Conservation (phyloP, 31 red algal species). For the Endocladia muricata region DNA sequence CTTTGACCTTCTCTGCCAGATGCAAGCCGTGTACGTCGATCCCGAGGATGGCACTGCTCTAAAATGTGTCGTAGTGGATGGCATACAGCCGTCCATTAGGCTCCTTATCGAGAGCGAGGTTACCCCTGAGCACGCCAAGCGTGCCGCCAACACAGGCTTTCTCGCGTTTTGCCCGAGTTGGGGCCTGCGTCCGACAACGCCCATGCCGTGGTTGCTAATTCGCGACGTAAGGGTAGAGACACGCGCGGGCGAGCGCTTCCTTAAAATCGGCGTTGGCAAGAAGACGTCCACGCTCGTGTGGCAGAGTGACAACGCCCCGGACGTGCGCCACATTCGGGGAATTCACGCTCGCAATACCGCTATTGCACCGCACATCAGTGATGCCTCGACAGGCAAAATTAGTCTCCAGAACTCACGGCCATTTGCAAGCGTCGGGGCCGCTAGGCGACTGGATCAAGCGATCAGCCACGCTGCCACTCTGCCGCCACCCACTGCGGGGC, state of each 20-base stretch:
- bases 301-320: neutral
- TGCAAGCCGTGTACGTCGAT: neutral
- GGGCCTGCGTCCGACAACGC: neutral
- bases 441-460: too few species aligned
- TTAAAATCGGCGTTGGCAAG: neutral
- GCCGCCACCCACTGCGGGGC: too few species aligned
- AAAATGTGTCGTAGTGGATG: neutral
- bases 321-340: too few species aligned
- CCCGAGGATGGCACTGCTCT: neutral
- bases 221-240: neutral
- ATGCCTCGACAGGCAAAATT: too few species aligned
- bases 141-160: neutral
- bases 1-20: neutral
- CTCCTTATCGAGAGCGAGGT: neutral
- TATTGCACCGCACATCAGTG: too few species aligned
- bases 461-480: too few species aligned
- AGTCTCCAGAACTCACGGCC: too few species aligned
- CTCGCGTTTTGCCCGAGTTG: neutral
- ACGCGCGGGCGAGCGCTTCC: neutral
- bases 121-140: neutral
- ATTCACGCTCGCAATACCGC: too few species aligned
- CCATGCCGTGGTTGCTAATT: neutral
- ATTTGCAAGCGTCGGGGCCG: too few species aligned
- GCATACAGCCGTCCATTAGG: neutral
- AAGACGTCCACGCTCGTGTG: neutral